A percentile compares a stretch with the other conserved stretches of the same genome.
phyloP scores from a whole-genome alignment of 768 basidiomycete genomes.

The Xerocomus potaroensis region DNA sequence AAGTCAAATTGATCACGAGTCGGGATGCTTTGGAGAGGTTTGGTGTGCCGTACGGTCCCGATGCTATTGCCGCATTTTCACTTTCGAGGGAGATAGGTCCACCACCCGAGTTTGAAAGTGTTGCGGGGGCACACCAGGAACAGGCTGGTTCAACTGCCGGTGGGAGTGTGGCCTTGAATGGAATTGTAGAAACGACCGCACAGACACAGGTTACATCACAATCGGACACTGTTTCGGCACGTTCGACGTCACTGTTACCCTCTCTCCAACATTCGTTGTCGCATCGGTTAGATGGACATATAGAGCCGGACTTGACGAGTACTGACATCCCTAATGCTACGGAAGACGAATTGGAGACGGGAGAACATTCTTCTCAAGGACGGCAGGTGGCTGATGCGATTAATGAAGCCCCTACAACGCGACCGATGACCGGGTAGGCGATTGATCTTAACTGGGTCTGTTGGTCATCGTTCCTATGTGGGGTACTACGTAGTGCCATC shows the following conservation, averaged over 20 bases:
- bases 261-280: not conserved
- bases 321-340: conserved; percentile 12
- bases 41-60: conserved; percentile 71
- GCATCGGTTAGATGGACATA: not conserved
- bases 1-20: conserved; percentile 65
- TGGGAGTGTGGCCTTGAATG: not conserved
- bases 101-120: conserved; percentile 49
- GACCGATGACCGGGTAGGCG: conserved; percentile 10
- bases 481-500: no score
- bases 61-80: conserved; percentile 59
- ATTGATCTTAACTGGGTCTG: no score
- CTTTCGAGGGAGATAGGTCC: conserved; percentile 39
- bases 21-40: conserved; percentile 64
- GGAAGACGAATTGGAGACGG: conserved; percentile 1
- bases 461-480: no score
- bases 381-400: conserved; percentile 1
- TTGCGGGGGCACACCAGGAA: not conserved
- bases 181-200: not conserved
- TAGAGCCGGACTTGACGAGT: conserved; percentile 13
- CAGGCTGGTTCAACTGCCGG: not conserved
- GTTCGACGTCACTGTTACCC: not conserved
- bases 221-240: not conserved
- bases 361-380: no score
- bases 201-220: not conserved
- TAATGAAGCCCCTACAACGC: conserved; percentile 13